Conservation (phyloP, 441 rosid species). For the Sinapis alba region DNA sequence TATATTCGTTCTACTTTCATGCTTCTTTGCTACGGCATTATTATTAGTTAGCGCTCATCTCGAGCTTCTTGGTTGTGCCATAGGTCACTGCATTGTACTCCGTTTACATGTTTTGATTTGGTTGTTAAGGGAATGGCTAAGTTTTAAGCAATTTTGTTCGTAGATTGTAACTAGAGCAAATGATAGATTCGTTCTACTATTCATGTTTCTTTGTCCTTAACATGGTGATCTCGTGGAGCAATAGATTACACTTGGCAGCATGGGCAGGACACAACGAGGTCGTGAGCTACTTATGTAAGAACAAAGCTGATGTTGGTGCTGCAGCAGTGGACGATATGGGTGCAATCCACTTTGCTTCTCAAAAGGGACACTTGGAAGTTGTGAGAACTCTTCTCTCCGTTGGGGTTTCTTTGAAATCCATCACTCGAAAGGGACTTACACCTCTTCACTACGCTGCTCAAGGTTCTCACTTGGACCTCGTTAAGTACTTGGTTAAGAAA, state of each 20-base stretch:
- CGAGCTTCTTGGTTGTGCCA: background rate
- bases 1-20: too few relatives aligned
- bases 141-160: background rate
- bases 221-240: constrained; percentile 33
- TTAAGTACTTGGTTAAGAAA: too few relatives aligned
- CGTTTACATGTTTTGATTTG: background rate
- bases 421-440: constrained; percentile 6
- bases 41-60: too few relatives aligned
- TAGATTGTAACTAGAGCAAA: background rate
- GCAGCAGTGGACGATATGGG: constrained; percentile 98
- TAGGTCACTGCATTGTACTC: background rate
- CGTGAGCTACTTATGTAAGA: constrained; percentile 77
- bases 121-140: background rate
- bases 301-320: constrained; percentile 93
- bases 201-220: constrained; percentile 46
- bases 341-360: constrained; percentile 48
- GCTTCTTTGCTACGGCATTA: too few relatives aligned
- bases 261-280: constrained; percentile 88
- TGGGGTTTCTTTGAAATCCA: too few relatives aligned
- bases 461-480: too few relatives aligned
- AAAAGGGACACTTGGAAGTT: constrained; percentile 50
- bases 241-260: constrained; percentile 90
- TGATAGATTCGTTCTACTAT: background rate
- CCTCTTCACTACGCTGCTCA: too few relatives aligned
- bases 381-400: too few relatives aligned